Evolutionary conservation across 73 alveolate species (phyloP), one percentile per base, ranked within the genome.

Genomic region (Tetrahymena elliotti): DNA sequence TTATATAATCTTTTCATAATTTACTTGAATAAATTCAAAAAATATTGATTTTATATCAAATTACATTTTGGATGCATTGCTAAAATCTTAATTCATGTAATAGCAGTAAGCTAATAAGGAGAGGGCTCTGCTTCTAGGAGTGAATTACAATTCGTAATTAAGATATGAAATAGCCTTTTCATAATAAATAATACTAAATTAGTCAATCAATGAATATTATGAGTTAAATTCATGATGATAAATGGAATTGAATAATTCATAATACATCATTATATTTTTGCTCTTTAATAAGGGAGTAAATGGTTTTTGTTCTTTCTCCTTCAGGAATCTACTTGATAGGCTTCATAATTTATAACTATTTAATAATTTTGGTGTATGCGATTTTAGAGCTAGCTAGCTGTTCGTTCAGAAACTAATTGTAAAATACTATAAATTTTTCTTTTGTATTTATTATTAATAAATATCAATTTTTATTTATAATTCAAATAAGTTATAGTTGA

Each of bases 81-180:
- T 93, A 37, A 95, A 96, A 93, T 95, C 97, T 40, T 96, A 94
- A 52, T 94, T 95, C 97, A 96, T 88, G 31, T 96, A 96, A 33
- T 96, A 95, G 38, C 98, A 96, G 53, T 96, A 96, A 35, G 96
- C 98, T 13, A 96, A 94, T 36, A 96, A 93, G 33, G 98, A 96
- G 84, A 96, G 83, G 6, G 98, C 97, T 95, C 98, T 92, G 33
- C 97, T 93, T 92, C 96, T 96, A 33, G 98, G 97, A 41, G 96
- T 94, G 33, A 94, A 84, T 93, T 95, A 93, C 68, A 96, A 84
- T 93, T 96, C 97, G n/a, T 95, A 95, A 83, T 95, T 96, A 38
- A 96, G 93, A 33, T 95, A 95, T 93, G 95, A 93, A 52, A 96
- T 96, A 33, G 98, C 98, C 83, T 96, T 22, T 68, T 12, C 22